Conservation (phyloP, 805 yeast species). For the Tetrapisispora nanseiensis region DNA sequence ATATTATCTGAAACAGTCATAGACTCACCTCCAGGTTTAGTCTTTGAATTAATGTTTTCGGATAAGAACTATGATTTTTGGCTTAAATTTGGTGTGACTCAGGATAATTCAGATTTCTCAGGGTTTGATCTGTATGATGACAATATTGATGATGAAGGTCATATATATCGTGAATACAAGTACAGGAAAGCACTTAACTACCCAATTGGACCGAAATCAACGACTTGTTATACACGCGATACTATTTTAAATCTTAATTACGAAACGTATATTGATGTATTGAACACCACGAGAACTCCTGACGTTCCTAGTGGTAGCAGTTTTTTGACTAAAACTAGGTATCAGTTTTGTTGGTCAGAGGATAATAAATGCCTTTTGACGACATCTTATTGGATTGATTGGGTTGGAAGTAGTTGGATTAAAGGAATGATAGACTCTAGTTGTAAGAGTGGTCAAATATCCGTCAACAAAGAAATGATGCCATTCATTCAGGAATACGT, state of each 20-base stretch:
- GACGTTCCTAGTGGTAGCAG: slow-evolving; percentile 87
- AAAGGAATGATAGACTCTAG: slow-evolving; percentile 82
- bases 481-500: slow-evolving; percentile 21
- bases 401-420: slow-evolving; percentile 92
- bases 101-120: slow-evolving; percentile 31
- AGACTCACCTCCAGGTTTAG: slow-evolving; percentile 67
- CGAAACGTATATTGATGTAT: slow-evolving; percentile 45
- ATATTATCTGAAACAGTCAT: slow-evolving; percentile 43
- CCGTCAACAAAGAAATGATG: slow-evolving; percentile 43
- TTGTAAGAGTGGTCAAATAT: slow-evolving; percentile 67
- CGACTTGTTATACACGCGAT: slow-evolving; percentile 62
- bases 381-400: slow-evolving; percentile 67
- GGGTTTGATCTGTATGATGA: slow-evolving; percentile 27
- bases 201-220: slow-evolving; percentile 88
- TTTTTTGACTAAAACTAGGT: slow-evolving; percentile 64
- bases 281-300: slow-evolving; percentile 64
- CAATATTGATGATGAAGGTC: slow-evolving; percentile 31
- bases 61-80: slow-evolving; percentile 37
- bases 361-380: slow-evolving; percentile 38
- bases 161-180: slow-evolving; percentile 42
- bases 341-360: slow-evolving; percentile 62
- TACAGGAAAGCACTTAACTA: slow-evolving; percentile 70
- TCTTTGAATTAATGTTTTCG: slow-evolving; percentile 65
- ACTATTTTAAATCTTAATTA: slow-evolving; percentile 42
- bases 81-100: slow-evolving; percentile 33